A percentile compares a stretch with the other conserved stretches of the same genome.
Conservation (phyloP, 1,139 yeast species). For the Candida mesenterica region DNA sequence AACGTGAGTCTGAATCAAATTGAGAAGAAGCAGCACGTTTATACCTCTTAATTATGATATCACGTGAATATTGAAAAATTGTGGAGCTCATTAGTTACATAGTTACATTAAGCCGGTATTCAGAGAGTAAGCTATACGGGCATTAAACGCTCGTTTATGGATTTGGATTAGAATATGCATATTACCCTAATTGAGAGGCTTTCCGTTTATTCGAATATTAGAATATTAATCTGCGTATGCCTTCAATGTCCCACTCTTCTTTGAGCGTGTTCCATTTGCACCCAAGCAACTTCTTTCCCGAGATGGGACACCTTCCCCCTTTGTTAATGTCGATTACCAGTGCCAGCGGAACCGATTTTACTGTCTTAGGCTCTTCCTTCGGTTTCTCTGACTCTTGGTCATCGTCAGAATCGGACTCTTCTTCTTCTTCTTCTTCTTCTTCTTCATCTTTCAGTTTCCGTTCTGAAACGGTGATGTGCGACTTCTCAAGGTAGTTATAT, state of each 20-base stretch:
- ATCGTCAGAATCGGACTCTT: slow-evolving; percentile 20
- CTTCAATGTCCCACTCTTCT: slow-evolving; percentile 70
- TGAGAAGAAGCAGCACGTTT: no score
- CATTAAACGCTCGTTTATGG: no score
- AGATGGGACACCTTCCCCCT: slow-evolving; percentile 85
- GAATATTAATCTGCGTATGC: slow-evolving; percentile 69
- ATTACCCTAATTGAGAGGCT: no score
- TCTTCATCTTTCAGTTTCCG: slow-evolving; percentile 8
- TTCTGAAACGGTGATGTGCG: slow-evolving; percentile 35
- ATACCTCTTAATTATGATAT: no score
- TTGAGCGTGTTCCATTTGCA: slow-evolving; percentile 61
- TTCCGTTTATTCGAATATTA: slow-evolving; percentile 18
- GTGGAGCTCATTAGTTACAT: no score
- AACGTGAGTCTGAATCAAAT: not conserved
- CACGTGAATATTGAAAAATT: no score
- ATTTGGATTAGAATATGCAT: no score
- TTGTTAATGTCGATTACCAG: slow-evolving; percentile 27
- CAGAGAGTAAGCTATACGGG: no score
- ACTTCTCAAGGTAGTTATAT: slow-evolving; percentile 55
- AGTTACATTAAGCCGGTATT: no score
- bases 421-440: slow-evolving; percentile 17
- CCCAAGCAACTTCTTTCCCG: slow-evolving; percentile 69
- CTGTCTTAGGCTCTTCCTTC: slow-evolving; percentile 14
- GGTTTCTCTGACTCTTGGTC: slow-evolving; percentile 10
- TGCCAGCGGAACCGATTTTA: slow-evolving; percentile 23